Conservation (phyloP, 2,329 filamentous ascomycete genomes). For the Periconia macrospinosa region DNA sequence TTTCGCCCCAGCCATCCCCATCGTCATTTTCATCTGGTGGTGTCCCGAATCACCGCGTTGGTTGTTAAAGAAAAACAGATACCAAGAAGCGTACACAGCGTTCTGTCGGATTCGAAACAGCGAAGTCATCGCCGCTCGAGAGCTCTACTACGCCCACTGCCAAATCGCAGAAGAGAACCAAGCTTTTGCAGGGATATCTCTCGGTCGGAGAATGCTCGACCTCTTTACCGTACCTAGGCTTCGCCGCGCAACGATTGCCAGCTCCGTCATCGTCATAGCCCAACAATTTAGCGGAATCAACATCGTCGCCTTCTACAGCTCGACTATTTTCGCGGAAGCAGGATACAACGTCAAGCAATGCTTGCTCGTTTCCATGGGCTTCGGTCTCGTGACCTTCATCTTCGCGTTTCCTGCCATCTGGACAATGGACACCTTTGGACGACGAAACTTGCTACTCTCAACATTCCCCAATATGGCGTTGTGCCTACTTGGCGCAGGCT, state of each 20-base stretch:
- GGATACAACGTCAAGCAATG: slow-evolving; percentile 43
- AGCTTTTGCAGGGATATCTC: slow-evolving; percentile 14
- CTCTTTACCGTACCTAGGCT: slow-evolving; percentile 68
- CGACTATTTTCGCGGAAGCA: slow-evolving; percentile 50
- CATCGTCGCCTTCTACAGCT: slow-evolving; percentile 53
- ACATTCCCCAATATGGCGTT: slow-evolving; percentile 55
- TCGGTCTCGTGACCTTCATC: slow-evolving; percentile 60
- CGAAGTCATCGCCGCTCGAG: slow-evolving; percentile 43
- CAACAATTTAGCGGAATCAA: slow-evolving; percentile 61
- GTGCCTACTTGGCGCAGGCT: slow-evolving; percentile 51
- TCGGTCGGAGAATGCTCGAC: slow-evolving; percentile 48
- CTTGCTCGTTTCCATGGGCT: slow-evolving; percentile 58
- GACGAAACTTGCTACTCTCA: slow-evolving; percentile 52
- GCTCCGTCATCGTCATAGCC: slow-evolving; percentile 73
- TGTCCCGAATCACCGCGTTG: slow-evolving; percentile 37
- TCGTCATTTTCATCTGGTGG: slow-evolving; percentile 32
- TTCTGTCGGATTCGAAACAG: slow-evolving; percentile 37
- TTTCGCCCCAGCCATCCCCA: slow-evolving; percentile 28
- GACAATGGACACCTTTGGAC: slow-evolving; percentile 57
- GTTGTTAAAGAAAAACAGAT: slow-evolving; percentile 44
- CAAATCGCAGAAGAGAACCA: slow-evolving; percentile 34
- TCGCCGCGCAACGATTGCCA: slow-evolving; percentile 71
- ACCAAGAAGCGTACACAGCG: slow-evolving; percentile 40
- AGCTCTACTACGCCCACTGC: slow-evolving; percentile 46
- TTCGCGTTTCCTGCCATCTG: slow-evolving; percentile 61